phyloP scores from a whole-genome alignment of 352 stramenopile species.

The Blastocystis sp. region DNA sequence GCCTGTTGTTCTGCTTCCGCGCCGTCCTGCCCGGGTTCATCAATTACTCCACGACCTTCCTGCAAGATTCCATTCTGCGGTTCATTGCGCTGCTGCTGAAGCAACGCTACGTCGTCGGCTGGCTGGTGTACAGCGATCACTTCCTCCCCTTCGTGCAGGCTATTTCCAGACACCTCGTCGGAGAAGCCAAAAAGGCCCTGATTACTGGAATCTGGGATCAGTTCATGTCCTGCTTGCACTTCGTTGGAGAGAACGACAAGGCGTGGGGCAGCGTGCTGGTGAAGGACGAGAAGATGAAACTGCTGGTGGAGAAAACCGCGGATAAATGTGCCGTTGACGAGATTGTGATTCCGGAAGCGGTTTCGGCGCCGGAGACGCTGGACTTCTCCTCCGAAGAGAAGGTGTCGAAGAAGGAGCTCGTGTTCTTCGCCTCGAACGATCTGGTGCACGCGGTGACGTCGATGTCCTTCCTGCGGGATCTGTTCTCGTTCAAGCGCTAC shows the following conservation, averaged over 20 bases:
- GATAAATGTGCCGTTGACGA: not conserved
- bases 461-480: not conserved
- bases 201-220: not conserved
- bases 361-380: not conserved
- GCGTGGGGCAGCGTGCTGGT: not conserved
- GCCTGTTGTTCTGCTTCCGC: not conserved
- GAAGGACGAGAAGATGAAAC: not conserved
- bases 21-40: not conserved
- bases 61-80: not conserved
- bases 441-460: not conserved
- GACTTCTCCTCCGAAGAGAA: not conserved
- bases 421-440: not conserved
- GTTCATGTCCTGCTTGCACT: not conserved
- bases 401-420: not conserved
- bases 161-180: not conserved
- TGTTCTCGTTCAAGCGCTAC: not conserved
- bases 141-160: not conserved
- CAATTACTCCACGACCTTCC: not conserved
- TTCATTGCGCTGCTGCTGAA: not conserved
- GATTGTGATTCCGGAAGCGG: not conserved
- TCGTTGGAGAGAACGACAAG: not conserved
- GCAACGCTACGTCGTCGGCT: not conserved
- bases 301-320: not conserved
- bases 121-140: not conserved
- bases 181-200: not conserved